These are phyloP conservation scores for Coemansia umbellata DNA, from an alignment of 192 early-diverging fungal genomes.

Conservation along the genomic window DNA sequence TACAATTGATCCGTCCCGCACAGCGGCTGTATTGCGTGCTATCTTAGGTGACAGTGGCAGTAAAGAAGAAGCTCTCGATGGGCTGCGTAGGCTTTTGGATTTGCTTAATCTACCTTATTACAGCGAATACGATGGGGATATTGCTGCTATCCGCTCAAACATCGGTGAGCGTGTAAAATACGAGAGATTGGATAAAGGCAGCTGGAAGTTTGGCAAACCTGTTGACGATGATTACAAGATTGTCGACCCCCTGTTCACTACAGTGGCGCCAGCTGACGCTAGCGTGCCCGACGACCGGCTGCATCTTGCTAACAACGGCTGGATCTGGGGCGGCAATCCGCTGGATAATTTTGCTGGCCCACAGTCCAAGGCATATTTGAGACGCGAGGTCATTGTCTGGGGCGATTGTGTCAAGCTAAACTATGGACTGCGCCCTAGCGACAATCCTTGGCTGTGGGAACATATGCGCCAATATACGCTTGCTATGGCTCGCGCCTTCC, in stretches of 20 bases:
- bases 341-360: constrained; percentile 90
- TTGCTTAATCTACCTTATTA: constrained; percentile 87
- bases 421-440: constrained; percentile 78
- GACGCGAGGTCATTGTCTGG: constrained; percentile 97
- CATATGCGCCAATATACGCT: constrained; percentile 88
- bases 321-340: constrained; percentile 90
- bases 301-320: constrained; percentile 93
- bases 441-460: constrained; percentile 95
- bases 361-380: constrained; percentile 83
- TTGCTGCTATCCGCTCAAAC: constrained; percentile 64
- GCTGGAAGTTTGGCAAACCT: constrained; percentile 74
- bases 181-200: constrained; percentile 72
- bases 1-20: constrained; percentile 26
- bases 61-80: constrained; percentile 31
- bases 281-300: constrained; percentile 65
- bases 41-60: constrained; percentile 12
- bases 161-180: constrained; percentile 77
- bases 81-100: constrained; percentile 66
- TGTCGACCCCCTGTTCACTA: constrained; percentile 96
- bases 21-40: constrained; percentile 27
- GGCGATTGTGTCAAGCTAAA: constrained; percentile 99
- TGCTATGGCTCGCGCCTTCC: constrained; percentile 82
- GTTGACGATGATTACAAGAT: constrained; percentile 69
- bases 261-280: constrained; percentile 64
- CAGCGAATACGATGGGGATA: constrained; percentile 78